Evolutionary conservation across 176 grass and related monocot species (phyloP), one percentile per base, ranked within the genome.

Genomic region (Eragrostis curvula): DNA sequence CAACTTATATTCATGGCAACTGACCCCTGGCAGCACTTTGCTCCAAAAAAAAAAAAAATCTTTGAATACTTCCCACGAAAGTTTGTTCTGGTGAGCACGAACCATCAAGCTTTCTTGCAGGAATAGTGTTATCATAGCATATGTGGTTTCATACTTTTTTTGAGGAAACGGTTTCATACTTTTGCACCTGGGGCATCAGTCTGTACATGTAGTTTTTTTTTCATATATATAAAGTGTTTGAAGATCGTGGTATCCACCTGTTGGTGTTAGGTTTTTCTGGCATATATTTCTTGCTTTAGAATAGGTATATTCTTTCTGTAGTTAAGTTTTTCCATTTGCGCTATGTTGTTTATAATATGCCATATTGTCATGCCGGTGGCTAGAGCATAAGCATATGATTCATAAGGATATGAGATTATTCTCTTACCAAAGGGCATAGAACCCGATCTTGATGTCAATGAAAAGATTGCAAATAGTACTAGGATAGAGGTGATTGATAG

Each of bases 401-500:
- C 63, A 69, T 61, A 52, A 39, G 46, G 76, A 85, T 36, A 36
- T 75, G 24, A 64, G 28, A 39, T 60, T 60, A 80, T 88, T 84
- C 81, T 50, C 23, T 44, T 20, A 24, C 16, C 40, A 30, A 68
- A 59, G 6, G 42, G 51, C 60, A 61, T 79, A 66, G 20, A 51
- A 79, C 60, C 81, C 23, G 51, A 32, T 74, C 41, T 42, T 61
- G 62, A 55, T 63, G 70, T 69, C 36, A 57, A 25, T 51, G 52
- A 47, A 45, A 75, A 68, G 20, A 62, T 70, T 14, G 11, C 9
- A 75, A 73, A 47, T 51, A 72, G 12, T 42, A 72, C 11, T n/a
- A 68, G 9, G 53, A 46, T 49, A 70, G 29, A 69, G 23, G 5
- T 9, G 17, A 3, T 36, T 30, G n/a, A 83, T 27, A 28, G 40